A percentile compares a stretch with the other conserved stretches of the same genome.
Evolutionary conservation across 495 filamentous ascomycete genomes (phyloP).

Genomic region (Achaetomiella virescens): DNA sequence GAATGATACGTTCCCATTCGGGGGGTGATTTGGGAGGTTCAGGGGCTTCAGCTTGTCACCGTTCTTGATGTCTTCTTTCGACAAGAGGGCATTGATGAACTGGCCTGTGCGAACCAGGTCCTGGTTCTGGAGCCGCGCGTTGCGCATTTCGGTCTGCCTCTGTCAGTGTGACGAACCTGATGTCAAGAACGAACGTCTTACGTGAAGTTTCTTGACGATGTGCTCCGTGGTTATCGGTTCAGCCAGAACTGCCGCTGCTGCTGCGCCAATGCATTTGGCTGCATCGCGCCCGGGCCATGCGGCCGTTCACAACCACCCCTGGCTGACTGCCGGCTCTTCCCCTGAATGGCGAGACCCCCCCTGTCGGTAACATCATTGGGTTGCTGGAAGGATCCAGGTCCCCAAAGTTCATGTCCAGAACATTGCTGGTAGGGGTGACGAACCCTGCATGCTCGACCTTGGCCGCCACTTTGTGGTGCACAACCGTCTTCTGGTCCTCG

Average conservation of each 20-base stretch:
- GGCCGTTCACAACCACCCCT: conserved; percentile 54
- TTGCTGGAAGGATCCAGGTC: conserved; percentile 73
- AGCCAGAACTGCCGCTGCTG: conserved; percentile 60
- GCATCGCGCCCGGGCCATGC: conserved; percentile 53
- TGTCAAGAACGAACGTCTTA: conserved; percentile 42
- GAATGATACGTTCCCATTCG: conserved; percentile 43
- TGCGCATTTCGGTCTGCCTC: conserved; percentile 73
- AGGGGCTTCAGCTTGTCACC: conserved; percentile 42
- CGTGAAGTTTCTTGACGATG: conserved; percentile 86
- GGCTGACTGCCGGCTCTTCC: conserved; percentile 68
- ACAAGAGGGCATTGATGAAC: conserved; percentile 69
- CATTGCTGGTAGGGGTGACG: conserved; percentile 57
- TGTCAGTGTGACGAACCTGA: conserved; percentile 6
- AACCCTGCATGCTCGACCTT: conserved; percentile 92
- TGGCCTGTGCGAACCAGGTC: conserved; percentile 77
- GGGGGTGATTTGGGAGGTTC: conserved; percentile 36
- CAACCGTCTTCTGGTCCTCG: conserved; percentile 95
- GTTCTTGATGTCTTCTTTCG: conserved; percentile 66
- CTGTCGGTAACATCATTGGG: conserved; percentile 52
- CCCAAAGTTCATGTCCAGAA: conserved; percentile 82
- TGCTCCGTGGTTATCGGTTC: conserved; percentile 85
- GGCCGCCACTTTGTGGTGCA: conserved; percentile 95
- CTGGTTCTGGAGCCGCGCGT: conserved; percentile 77
- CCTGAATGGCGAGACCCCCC: conserved; percentile 47
- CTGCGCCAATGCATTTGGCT: conserved; percentile 41